Percentiles rank a stretch among this genome's conserved stretches.
Evolutionary conservation across 2,329 filamentous ascomycete species (phyloP).

Genomic region (Pyrenochaeta sp.): DNA sequence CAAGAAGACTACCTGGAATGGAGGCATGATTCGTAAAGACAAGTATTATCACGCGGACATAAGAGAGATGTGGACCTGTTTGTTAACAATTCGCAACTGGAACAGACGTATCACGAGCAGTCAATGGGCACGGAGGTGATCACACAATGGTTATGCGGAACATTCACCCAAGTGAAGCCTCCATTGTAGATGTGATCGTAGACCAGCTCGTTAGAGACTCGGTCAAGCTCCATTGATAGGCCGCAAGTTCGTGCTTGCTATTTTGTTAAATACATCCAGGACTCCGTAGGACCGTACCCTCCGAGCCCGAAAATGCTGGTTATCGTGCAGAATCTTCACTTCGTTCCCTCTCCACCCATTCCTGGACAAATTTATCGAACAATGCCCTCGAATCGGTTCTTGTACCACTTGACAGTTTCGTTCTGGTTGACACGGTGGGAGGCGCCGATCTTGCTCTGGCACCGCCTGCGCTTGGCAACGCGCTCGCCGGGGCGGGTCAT

Average conservation of each 20-base stretch:
- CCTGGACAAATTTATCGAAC: constrained; percentile 78
- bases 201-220: constrained; percentile 46
- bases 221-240: constrained; percentile 57
- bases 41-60: too few species aligned
- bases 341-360: constrained; percentile 34
- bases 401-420: constrained; percentile 99
- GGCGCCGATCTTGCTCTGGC: constrained; percentile 84
- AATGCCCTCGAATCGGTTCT: constrained; percentile 96
- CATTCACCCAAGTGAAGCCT: constrained; percentile 67
- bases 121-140: constrained; percentile 39
- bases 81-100: constrained; percentile 6
- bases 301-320: constrained; percentile 50
- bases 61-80: neutral
- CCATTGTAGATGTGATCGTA: constrained; percentile 61
- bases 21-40: too few species aligned
- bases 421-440: constrained; percentile 91
- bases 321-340: constrained; percentile 45
- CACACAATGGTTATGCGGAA: constrained; percentile 67
- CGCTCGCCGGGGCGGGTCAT: constrained; percentile 99
- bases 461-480: constrained; percentile 92
- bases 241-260: constrained; percentile 52
- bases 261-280: constrained; percentile 53
- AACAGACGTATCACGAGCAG: constrained; percentile 32
- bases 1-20: too few species aligned
- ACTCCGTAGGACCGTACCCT: constrained; percentile 49